These are phyloP conservation scores for Phytophthora multivora DNA, from an alignment of 352 stramenopile species.

Conservation along the genomic window DNA sequence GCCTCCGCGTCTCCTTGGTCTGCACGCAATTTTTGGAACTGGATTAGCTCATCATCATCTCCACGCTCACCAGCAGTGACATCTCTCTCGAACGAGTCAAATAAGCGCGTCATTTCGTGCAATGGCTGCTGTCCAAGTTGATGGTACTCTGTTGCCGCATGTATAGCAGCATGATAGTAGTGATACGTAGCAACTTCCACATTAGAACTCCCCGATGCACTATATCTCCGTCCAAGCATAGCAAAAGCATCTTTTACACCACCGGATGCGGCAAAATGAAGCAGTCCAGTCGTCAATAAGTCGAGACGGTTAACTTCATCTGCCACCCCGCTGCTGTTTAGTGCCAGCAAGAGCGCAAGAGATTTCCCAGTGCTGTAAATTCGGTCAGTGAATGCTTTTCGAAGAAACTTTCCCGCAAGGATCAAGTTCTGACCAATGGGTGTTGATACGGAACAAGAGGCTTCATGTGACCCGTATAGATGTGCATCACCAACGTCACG, in stretches of 20 bases:
- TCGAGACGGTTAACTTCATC: not conserved
- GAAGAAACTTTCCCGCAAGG: constrained; percentile 21
- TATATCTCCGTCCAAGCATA: constrained; percentile 60
- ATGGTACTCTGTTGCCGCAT: constrained; percentile 62
- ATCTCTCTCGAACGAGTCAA: constrained; percentile 64
- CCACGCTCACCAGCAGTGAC: constrained; percentile 45
- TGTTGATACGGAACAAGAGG: constrained; percentile 12
- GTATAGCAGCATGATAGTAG: constrained; percentile 56
- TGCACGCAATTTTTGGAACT: constrained; percentile 83
- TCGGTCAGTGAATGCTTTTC: constrained; percentile 22
- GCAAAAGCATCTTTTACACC: constrained; percentile 54
- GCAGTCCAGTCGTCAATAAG: constrained; percentile 41
- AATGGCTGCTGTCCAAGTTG: constrained; percentile 74
- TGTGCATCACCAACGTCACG: constrained; percentile 38
- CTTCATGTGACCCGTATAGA: constrained; percentile 38
- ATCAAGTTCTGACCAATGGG: constrained; percentile 28
- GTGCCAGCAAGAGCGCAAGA: constrained; percentile 30
- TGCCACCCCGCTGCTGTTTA: not conserved
- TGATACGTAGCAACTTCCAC: constrained; percentile 60
- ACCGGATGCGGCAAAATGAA: constrained; percentile 52
- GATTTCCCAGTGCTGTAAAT: constrained; percentile 30
- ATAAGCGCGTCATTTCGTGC: constrained; percentile 78
- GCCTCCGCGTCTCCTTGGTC: constrained; percentile 77
- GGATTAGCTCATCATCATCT: constrained; percentile 87
- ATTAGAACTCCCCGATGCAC: not conserved